These are phyloP conservation scores for Sporothrix dimorphospora DNA, from an alignment of 2,329 filamentous ascomycete species.

Conservation along the genomic window DNA sequence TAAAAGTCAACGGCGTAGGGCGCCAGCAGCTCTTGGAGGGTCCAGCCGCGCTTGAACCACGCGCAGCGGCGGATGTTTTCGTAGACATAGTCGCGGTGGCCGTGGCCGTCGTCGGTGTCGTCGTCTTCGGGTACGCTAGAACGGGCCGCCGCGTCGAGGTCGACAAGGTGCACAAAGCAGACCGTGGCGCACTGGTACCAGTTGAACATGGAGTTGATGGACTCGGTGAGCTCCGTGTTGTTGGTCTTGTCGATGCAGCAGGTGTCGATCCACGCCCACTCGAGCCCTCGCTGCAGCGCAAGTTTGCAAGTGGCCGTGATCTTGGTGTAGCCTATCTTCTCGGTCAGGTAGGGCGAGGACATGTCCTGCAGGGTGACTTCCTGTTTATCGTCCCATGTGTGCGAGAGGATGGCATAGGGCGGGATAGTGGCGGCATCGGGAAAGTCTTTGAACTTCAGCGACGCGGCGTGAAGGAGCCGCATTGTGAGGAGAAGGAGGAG, in stretches of 20 bases:
- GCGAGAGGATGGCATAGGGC: conserved; percentile 33
- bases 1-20: conserved; percentile 30
- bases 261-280: conserved; percentile 33
- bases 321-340: conserved; percentile 29
- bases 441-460: conserved; percentile 31
- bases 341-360: conserved; percentile 20
- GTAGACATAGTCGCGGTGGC: background rate
- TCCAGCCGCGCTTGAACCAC: conserved; percentile 35
- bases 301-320: conserved; percentile 26
- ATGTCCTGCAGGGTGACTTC: conserved; percentile 35
- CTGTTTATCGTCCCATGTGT: conserved; percentile 33
- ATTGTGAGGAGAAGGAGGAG: conserved; percentile 22
- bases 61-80: background rate
- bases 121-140: too few relatives aligned
- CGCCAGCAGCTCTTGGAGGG: conserved; percentile 35
- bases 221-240: conserved; percentile 33
- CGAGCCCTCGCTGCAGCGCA: conserved; percentile 12
- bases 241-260: conserved; percentile 35
- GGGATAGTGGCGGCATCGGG: conserved; percentile 17
- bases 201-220: conserved; percentile 34
- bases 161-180: conserved; percentile 29
- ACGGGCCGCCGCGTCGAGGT: conserved; percentile 19
- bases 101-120: background rate
- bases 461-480: conserved; percentile 32
- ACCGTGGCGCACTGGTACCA: conserved; percentile 32